phyloP scores from a whole-genome alignment of 805 yeast genomes.

The Starmerella cellae region DNA sequence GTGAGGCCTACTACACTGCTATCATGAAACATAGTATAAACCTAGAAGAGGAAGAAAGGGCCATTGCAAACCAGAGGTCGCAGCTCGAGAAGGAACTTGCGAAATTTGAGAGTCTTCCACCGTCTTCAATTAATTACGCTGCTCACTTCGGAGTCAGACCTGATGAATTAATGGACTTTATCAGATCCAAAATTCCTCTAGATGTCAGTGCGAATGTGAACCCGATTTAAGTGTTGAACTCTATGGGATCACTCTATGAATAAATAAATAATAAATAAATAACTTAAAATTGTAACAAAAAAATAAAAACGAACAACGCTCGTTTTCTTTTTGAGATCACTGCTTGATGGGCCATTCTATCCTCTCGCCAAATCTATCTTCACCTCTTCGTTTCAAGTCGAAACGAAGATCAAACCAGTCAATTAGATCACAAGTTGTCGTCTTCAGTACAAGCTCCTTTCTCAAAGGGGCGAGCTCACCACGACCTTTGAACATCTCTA shows the following conservation, averaged over 20 bases:
- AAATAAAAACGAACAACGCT: too few species aligned
- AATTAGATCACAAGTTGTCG: constrained; percentile 46
- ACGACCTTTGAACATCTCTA: constrained; percentile 59
- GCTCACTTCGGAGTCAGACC: background rate
- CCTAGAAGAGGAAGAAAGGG: too few species aligned
- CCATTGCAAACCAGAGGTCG: too few species aligned
- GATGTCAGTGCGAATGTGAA: too few species aligned
- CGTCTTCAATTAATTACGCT: background rate
- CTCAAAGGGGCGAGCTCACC: constrained; percentile 23
- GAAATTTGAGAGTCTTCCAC: background rate
- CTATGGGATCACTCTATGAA: too few species aligned
- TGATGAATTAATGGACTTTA: too few species aligned
- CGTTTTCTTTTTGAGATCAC: constrained; percentile 23
- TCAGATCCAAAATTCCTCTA: too few species aligned
- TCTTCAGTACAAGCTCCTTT: constrained; percentile 51
- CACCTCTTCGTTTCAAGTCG: constrained; percentile 51
- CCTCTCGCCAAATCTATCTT: constrained; percentile 51
- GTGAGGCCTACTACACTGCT: too few species aligned
- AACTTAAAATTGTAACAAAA: constrained; percentile 5
- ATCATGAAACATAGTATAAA: too few species aligned
- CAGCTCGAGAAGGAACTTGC: background rate
- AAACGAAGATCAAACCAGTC: constrained; percentile 75
- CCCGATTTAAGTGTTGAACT: too few species aligned
- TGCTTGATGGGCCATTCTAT: constrained; percentile 32
- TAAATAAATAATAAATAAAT: background rate